Conservation (phyloP, 495 filamentous ascomycete genomes). For the Penicillium alfredii region DNA sequence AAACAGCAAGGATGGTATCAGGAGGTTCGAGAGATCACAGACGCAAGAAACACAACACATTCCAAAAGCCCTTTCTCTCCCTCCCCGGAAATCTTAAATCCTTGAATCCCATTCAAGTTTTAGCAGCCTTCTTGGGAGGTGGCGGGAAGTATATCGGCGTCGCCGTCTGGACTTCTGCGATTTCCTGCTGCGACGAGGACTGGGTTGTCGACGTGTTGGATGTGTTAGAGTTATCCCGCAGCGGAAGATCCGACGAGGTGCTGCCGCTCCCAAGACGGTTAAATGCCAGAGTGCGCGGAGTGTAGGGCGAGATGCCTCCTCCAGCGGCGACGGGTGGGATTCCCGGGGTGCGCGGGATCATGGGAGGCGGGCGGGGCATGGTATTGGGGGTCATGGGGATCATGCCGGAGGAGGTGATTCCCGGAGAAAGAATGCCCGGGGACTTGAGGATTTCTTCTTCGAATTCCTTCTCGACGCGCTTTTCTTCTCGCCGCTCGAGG, state of each 20-base stretch:
- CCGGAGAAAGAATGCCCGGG: too few relatives aligned
- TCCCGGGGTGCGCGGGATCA: constrained; percentile 24
- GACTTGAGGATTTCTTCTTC: constrained; percentile 44
- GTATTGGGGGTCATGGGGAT: constrained; percentile 30
- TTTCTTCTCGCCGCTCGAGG: constrained; percentile 34
- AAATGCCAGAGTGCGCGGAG: constrained; percentile 40
- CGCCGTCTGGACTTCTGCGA: constrained; percentile 16
- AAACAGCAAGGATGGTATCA: constrained; percentile 27
- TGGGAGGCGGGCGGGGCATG: constrained; percentile 6
- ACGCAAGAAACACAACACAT: too few relatives aligned
- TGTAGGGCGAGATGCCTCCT: constrained; percentile 28
- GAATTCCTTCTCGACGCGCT: constrained; percentile 36
- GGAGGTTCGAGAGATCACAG: too few relatives aligned
- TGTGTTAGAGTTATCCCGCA: constrained; percentile 36
- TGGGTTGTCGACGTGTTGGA: constrained; percentile 16
- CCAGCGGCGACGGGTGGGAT: constrained; percentile 20
- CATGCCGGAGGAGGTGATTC: too few relatives aligned
- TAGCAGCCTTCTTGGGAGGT: constrained; percentile 37
- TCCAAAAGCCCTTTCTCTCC: too few relatives aligned
- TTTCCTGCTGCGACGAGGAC: constrained; percentile 18
- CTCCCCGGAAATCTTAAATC: too few relatives aligned
- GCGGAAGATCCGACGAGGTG: constrained; percentile 34
- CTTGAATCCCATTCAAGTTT: constrained; percentile 15
- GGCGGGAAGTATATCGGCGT: constrained; percentile 40
- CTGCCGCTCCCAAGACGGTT: constrained; percentile 28